These are phyloP conservation scores for Sextonia rubra DNA, from an alignment of 164 flowering plant species.

Conservation along the genomic window DNA sequence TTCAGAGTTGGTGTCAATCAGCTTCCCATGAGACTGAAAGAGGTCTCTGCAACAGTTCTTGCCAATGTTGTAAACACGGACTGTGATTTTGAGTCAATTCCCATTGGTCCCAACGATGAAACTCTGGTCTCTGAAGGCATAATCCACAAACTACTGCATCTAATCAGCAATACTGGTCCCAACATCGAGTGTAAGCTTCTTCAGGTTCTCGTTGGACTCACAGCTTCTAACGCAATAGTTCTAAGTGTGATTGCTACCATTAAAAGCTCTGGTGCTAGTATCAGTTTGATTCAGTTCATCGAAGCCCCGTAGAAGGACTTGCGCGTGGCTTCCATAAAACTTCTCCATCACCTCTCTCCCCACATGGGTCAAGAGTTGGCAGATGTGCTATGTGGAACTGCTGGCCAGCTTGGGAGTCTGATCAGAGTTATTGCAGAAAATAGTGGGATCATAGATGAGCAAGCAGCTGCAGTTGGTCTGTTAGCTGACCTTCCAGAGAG, in stretches of 20 bases:
- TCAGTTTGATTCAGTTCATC: slow-evolving; percentile 90
- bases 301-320: slow-evolving; percentile 85
- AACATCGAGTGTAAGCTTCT: slow-evolving; percentile 91
- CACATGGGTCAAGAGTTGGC: slow-evolving; percentile 86
- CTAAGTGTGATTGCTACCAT: slow-evolving; percentile 70
- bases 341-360: slow-evolving; percentile 78
- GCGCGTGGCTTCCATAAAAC: slow-evolving; percentile 73
- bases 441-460: slow-evolving; percentile 74
- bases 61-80: slow-evolving; percentile 78
- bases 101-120: slow-evolving; percentile 65
- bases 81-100: slow-evolving; percentile 54
- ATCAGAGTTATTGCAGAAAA: slow-evolving; percentile 57
- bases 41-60: slow-evolving; percentile 88
- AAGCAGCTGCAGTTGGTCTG: slow-evolving; percentile 83
- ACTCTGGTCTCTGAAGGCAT: slow-evolving; percentile 86
- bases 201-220: slow-evolving; percentile 95
- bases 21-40: slow-evolving; percentile 86
- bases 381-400: slow-evolving; percentile 64
- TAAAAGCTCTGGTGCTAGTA: slow-evolving; percentile 84
- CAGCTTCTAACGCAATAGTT: slow-evolving; percentile 51
- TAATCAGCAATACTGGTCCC: slow-evolving; percentile 97
- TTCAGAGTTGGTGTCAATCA: slow-evolving; percentile 69
- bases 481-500: slow-evolving; percentile 87
- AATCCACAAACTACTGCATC: slow-evolving; percentile 77
- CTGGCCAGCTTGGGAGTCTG: slow-evolving; percentile 77